Conservation (phyloP, 2,329 filamentous ascomycete genomes). For the Xylariaceae sp. region DNA sequence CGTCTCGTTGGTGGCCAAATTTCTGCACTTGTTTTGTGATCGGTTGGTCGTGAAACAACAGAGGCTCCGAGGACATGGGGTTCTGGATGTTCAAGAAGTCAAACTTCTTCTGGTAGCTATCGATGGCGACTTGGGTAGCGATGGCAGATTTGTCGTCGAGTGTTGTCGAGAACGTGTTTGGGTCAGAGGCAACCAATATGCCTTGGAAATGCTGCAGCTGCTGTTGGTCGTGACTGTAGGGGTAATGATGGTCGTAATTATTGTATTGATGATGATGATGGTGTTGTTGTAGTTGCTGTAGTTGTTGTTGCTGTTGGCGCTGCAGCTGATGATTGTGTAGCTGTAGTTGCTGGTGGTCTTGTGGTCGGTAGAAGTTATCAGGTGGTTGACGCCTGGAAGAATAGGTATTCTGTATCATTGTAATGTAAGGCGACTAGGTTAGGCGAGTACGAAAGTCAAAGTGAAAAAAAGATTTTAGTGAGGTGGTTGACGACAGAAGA, state of each 20-base stretch:
- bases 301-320: conserved; percentile 17
- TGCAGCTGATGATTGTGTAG: conserved; percentile 29
- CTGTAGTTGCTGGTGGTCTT: conserved; percentile 14
- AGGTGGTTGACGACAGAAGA: conserved; percentile 12
- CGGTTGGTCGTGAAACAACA: conserved; percentile 30
- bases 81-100: conserved; percentile 22
- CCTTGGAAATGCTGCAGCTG: conserved; percentile 6
- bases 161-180: conserved; percentile 27
- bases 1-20: conserved; percentile 54
- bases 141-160: conserved; percentile 35
- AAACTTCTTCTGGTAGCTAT: conserved; percentile 22
- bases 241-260: conserved; percentile 17
- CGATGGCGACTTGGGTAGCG: conserved; percentile 28
- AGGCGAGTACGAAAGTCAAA: conserved; percentile 9
- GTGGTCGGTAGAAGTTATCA: conserved; percentile 23
- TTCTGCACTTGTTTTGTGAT: conserved; percentile 33
- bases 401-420: conserved; percentile 34
- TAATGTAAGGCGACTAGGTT: conserved; percentile 21
- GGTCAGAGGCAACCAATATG: conserved; percentile 4
- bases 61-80: conserved; percentile 33
- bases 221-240: background rate
- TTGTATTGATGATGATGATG: background rate
- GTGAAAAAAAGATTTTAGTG: background rate
- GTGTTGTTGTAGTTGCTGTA: background rate
- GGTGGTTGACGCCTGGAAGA: conserved; percentile 26